Evolutionary conservation across 768 basidiomycete genomes (phyloP).

Genomic region (Multifurca ochricompacta): DNA sequence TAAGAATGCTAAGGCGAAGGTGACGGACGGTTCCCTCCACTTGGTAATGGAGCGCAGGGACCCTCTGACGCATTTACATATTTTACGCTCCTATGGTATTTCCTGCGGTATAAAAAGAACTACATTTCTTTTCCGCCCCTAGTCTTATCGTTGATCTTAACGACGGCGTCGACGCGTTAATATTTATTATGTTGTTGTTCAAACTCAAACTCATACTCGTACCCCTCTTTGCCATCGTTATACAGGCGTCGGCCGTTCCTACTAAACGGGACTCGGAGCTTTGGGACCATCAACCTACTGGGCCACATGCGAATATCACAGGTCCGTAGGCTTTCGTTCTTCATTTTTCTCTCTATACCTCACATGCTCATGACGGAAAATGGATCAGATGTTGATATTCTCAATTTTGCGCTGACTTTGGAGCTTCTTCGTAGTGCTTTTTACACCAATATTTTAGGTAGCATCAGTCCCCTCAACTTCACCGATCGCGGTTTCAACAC

Average conservation of each 20-base stretch:
- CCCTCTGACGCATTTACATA: background rate
- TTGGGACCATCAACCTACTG: no score
- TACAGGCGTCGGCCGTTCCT: background rate
- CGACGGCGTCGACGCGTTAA: no score
- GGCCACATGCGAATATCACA: background rate
- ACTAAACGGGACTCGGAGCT: background rate
- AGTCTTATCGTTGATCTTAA: no score
- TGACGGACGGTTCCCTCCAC: background rate
- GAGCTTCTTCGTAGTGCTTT: constrained; percentile 42
- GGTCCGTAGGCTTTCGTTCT: background rate
- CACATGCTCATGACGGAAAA: background rate
- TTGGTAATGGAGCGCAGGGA: background rate
- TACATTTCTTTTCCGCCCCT: no score
- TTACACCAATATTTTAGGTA: constrained; percentile 37
- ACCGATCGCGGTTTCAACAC: constrained; percentile 37
- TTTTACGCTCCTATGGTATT: background rate
- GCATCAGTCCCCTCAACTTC: constrained; percentile 42
- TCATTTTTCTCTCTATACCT: background rate
- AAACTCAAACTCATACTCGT: background rate
- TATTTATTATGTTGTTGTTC: no score
- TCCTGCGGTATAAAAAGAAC: no score
- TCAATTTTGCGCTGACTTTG: constrained; percentile 43
- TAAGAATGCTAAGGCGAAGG: background rate
- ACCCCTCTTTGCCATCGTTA: background rate
- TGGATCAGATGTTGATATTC: constrained; percentile 24